Percentiles rank a stretch among this genome's conserved stretches.
Evolutionary conservation across 2,329 filamentous ascomycete genomes (phyloP).

Genomic region (Ophiostoma pallidulum): DNA sequence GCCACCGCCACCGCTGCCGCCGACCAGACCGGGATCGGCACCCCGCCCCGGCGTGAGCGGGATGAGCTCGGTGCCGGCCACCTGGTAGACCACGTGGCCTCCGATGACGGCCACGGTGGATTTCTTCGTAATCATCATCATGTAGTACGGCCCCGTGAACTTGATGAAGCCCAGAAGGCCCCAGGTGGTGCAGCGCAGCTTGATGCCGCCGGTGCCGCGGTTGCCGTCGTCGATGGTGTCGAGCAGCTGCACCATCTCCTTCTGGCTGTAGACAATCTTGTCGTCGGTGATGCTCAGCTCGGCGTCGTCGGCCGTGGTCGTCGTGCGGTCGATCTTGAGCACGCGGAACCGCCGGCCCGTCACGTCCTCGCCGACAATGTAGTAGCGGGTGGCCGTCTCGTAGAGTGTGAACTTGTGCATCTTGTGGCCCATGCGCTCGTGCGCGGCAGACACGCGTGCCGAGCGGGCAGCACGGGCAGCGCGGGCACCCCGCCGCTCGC

Average conservation of each 20-base stretch:
- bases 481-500: background rate
- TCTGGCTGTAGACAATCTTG: conserved; percentile 85
- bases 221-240: conserved; percentile 95
- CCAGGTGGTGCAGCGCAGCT: conserved; percentile 84
- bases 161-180: conserved; percentile 89
- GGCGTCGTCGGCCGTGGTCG: conserved; percentile 67
- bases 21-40: background rate
- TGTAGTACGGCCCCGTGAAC: conserved; percentile 94
- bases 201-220: conserved; percentile 79
- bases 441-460: conserved; percentile 1
- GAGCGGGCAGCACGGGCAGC: conserved; percentile 2
- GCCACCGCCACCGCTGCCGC: background rate
- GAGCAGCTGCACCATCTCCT: conserved; percentile 86
- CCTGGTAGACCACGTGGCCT: conserved; percentile 90
- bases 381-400: conserved; percentile 87
- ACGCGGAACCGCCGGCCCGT: conserved; percentile 83
- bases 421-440: conserved; percentile 39
- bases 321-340: conserved; percentile 87
- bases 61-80: conserved; percentile 87
- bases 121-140: conserved; percentile 92
- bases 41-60: conserved; percentile 65
- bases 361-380: conserved; percentile 87
- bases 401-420: conserved; percentile 99
- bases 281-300: conserved; percentile 84
- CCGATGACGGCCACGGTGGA: conserved; percentile 94